Conservation (phyloP, 2,329 filamentous ascomycete genomes). For the Sarocladiaceae sp. region DNA sequence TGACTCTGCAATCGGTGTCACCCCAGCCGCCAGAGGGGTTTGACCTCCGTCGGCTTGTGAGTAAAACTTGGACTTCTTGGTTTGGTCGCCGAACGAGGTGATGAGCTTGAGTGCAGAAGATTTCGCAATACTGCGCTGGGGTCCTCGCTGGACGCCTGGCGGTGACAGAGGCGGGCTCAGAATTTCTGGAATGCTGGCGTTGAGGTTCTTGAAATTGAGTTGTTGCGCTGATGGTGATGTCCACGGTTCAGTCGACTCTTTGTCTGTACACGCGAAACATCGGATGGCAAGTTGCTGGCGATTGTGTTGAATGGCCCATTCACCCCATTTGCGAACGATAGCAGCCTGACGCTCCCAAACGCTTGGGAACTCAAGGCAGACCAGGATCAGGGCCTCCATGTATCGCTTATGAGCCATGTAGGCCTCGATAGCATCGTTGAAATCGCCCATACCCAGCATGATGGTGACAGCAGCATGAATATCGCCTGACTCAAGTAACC, state of each 20-base stretch:
- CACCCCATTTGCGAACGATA: conserved; percentile 90
- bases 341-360: conserved; percentile 90
- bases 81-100: conserved; percentile 70
- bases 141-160: conserved; percentile 54
- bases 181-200: conserved; percentile 51
- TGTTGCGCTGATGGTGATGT: conserved; percentile 71
- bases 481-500: conserved; percentile 82
- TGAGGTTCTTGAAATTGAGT: conserved; percentile 48
- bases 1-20: conserved; percentile 81
- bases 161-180: conserved; percentile 70
- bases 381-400: conserved; percentile 87
- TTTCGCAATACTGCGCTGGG: conserved; percentile 63
- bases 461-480: conserved; percentile 89
- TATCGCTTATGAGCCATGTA: conserved; percentile 88
- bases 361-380: conserved; percentile 71
- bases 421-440: conserved; percentile 91
- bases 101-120: conserved; percentile 84
- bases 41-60: conserved; percentile 47
- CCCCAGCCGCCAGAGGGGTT: conserved; percentile 75
- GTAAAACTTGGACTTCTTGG: conserved; percentile 59
- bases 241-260: conserved; percentile 82
- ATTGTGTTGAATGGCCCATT: conserved; percentile 78
- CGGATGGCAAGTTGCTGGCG: conserved; percentile 87
- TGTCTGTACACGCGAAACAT: conserved; percentile 86
- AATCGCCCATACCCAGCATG: conserved; percentile 83